Conservation (phyloP, 495 filamentous ascomycete species). For the Aspergillus kassunensis region DNA sequence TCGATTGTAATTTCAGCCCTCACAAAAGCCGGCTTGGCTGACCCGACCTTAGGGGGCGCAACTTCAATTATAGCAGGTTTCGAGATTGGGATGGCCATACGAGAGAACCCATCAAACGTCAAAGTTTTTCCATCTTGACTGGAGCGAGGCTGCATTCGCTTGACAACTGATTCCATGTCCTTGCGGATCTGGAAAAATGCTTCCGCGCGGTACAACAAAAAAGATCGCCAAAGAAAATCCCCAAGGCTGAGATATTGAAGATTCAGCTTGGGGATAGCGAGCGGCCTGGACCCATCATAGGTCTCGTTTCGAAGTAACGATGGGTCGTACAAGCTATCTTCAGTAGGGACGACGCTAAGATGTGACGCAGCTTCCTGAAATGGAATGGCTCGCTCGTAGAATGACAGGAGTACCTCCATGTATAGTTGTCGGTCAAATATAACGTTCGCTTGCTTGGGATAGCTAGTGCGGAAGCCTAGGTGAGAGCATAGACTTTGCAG, state of each 20-base stretch:
- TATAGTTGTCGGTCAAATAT: slow-evolving; percentile 62
- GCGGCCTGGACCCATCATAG: slow-evolving; percentile 83
- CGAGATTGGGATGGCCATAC: slow-evolving; percentile 82
- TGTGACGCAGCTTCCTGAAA: slow-evolving; percentile 77
- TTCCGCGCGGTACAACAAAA: slow-evolving; percentile 84
- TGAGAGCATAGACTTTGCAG: slow-evolving; percentile 61
- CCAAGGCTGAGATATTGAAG: slow-evolving; percentile 93
- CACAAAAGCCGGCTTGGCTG: slow-evolving; percentile 78
- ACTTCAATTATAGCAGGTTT: slow-evolving; percentile 88
- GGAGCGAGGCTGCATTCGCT: slow-evolving; percentile 69
- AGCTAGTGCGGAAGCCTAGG: slow-evolving; percentile 74
- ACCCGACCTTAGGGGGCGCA: slow-evolving; percentile 78
- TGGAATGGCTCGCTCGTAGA: slow-evolving; percentile 70
- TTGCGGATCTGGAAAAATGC: slow-evolving; percentile 92
- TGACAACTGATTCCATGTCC: slow-evolving; percentile 78
- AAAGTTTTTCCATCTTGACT: slow-evolving; percentile 57
- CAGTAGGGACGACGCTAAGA: slow-evolving; percentile 76
- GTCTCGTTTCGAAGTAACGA: slow-evolving; percentile 79
- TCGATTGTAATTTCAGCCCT: slow-evolving; percentile 87
- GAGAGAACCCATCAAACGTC: slow-evolving; percentile 79
- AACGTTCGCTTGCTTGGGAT: slow-evolving; percentile 67
- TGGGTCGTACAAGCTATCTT: slow-evolving; percentile 75
- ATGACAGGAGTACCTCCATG: slow-evolving; percentile 71
- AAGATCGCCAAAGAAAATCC: slow-evolving; percentile 92
- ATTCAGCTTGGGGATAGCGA: slow-evolving; percentile 92